Percentiles rank a stretch among this genome's conserved stretches.
Evolutionary conservation across 768 basidiomycete species (phyloP).

Genomic region (Suillus plorans): DNA sequence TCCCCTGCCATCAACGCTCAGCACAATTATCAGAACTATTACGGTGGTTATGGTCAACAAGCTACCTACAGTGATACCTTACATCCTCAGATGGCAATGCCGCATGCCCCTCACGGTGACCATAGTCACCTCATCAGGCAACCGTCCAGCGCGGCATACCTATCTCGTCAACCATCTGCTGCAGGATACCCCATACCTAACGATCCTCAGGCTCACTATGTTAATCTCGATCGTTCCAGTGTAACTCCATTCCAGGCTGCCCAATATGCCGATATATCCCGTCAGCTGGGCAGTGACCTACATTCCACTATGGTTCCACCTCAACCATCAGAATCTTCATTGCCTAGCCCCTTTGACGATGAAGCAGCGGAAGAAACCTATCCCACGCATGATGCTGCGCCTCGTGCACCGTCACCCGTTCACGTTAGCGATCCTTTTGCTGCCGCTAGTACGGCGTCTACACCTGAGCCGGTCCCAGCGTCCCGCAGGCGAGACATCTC

Average conservation of each 20-base stretch:
- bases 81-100: constrained; percentile 19
- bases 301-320: constrained; percentile 19
- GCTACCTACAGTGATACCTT: constrained; percentile 18
- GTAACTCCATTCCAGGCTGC: constrained; percentile 74
- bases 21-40: constrained; percentile 22
- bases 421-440: constrained; percentile 14
- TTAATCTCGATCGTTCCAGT: constrained; percentile 66
- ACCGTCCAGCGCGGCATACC: constrained; percentile 22
- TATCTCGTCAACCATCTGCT: constrained; percentile 20
- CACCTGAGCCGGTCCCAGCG: constrained; percentile 14
- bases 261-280: constrained; percentile 72
- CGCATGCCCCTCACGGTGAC: constrained; percentile 25
- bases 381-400: neutral
- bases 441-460: constrained; percentile 12
- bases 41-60: constrained; percentile 26
- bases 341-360: constrained; percentile 31
- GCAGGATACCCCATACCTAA: constrained; percentile 14
- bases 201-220: constrained; percentile 45
- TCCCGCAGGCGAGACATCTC: constrained; percentile 9
- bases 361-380: neutral
- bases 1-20: constrained; percentile 29
- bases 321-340: constrained; percentile 22
- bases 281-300: constrained; percentile 44
- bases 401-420: constrained; percentile 35
- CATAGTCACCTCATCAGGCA: constrained; percentile 23